These are phyloP conservation scores for Boletus hoseneyae DNA, from an alignment of 1,284 basidiomycete genomes.

Conservation along the genomic window DNA sequence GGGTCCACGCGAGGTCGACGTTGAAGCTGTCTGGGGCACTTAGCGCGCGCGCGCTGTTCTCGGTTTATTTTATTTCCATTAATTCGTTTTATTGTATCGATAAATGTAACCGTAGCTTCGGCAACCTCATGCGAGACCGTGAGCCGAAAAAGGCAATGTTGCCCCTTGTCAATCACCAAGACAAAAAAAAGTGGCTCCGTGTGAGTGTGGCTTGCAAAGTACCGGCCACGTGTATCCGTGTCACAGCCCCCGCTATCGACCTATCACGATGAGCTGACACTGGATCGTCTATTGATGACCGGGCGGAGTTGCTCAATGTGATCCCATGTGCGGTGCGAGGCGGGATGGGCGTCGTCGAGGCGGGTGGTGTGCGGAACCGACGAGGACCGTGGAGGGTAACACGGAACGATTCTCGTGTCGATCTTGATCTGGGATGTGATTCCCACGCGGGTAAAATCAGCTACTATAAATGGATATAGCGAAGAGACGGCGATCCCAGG, in stretches of 20 bases:
- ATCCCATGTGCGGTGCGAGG: too few species aligned
- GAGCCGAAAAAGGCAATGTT: slow-evolving; percentile 5
- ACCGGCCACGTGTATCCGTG: neutral
- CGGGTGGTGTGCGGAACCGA: neutral
- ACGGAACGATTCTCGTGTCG: too few species aligned
- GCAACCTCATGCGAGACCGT: neutral
- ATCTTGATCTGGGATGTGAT: slow-evolving; percentile 21
- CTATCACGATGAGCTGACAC: slow-evolving; percentile 9
- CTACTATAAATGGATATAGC: slow-evolving; percentile 11
- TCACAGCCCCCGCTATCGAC: neutral
- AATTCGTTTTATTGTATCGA: too few species aligned
- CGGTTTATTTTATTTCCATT: neutral
- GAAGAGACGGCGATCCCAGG: slow-evolving; percentile 17
- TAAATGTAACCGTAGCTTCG: neutral
- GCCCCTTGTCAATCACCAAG: too few species aligned
- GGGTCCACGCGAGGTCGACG: slow-evolving; percentile 39
- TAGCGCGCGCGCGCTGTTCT: slow-evolving; percentile 1
- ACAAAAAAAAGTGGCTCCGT: too few species aligned
- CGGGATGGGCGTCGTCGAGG: too few species aligned
- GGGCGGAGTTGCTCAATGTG: too few species aligned
- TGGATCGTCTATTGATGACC: too few species aligned
- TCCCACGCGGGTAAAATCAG: slow-evolving; percentile 11
- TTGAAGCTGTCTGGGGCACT: slow-evolving; percentile 21
- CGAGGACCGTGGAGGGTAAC: too few species aligned
- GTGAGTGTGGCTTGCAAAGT: too few species aligned